phyloP scores from a whole-genome alignment of 2,329 filamentous ascomycete species.

The Aureobasidium uvarum region DNA sequence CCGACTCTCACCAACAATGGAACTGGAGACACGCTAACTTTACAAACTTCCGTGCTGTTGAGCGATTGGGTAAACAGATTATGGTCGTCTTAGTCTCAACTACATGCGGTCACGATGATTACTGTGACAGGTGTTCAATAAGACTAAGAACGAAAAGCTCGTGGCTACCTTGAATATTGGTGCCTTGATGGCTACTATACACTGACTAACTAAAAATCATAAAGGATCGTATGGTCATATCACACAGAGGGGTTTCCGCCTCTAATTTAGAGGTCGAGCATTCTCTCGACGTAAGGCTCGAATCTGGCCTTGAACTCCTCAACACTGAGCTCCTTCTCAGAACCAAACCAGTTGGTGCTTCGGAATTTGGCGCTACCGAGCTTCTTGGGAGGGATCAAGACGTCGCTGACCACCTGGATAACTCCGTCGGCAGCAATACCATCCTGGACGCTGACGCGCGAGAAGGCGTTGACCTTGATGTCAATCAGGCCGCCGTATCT shows the following conservation, averaged over 20 bases:
- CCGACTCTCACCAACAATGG: background rate
- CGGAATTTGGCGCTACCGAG: conserved; percentile 39
- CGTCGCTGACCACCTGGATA: conserved; percentile 69
- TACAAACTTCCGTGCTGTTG: too few relatives aligned
- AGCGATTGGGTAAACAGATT: too few relatives aligned
- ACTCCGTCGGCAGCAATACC: conserved; percentile 75
- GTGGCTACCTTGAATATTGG: background rate
- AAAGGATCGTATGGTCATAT: conserved; percentile 20
- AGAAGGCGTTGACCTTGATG: conserved; percentile 74
- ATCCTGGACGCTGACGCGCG: conserved; percentile 65
- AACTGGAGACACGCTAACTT: too few relatives aligned
- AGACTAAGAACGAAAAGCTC: background rate
- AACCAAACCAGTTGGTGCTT: conserved; percentile 42
- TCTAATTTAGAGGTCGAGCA: conserved; percentile 21
- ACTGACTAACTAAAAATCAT: background rate
- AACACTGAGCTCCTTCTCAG: conserved; percentile 55
- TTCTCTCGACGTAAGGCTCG: conserved; percentile 45
- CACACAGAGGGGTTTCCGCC: background rate
- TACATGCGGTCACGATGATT: too few relatives aligned
- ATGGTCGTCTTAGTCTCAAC: too few relatives aligned
- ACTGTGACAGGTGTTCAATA: too few relatives aligned
- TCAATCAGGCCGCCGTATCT: conserved; percentile 65
- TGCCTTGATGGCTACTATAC: background rate
- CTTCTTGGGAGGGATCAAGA: conserved; percentile 73
- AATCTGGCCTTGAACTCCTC: conserved; percentile 61